Conservation (phyloP, 1,284 basidiomycete genomes). For the Porogramme epimiltina region DNA sequence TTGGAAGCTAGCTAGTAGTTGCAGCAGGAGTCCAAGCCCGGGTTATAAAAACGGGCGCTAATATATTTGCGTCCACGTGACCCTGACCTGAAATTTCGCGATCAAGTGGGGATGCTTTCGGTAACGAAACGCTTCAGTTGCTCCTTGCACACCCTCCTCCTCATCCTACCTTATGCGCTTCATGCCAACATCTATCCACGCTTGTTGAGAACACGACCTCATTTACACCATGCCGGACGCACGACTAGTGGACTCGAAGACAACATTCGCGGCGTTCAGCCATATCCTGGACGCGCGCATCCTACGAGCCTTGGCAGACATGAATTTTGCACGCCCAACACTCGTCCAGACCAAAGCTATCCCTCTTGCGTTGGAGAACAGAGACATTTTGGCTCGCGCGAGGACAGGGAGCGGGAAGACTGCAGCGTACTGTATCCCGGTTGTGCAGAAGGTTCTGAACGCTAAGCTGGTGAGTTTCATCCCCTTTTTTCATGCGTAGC, state of each 20-base stretch:
- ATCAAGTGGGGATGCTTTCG: too few species aligned
- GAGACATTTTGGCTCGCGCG: constrained; percentile 92
- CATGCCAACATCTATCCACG: not conserved
- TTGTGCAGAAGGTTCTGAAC: constrained; percentile 87
- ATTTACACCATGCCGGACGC: constrained; percentile 37
- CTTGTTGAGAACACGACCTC: not conserved
- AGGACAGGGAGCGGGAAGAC: constrained; percentile 98
- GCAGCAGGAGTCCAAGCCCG: too few species aligned
- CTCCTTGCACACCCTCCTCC: not conserved
- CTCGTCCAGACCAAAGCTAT: constrained; percentile 82
- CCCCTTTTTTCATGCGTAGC: too few species aligned
- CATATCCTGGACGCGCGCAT: constrained; percentile 78
- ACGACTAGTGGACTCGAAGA: constrained; percentile 50
- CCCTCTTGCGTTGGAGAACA: constrained; percentile 85
- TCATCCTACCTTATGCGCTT: not conserved
- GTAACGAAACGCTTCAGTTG: too few species aligned
- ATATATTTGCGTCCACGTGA: too few species aligned
- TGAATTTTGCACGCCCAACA: constrained; percentile 83
- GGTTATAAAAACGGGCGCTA: too few species aligned
- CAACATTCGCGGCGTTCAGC: constrained; percentile 68
- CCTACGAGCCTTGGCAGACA: constrained; percentile 78
- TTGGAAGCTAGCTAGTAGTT: too few species aligned
- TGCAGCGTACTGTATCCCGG: constrained; percentile 91
- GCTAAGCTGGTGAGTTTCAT: constrained; percentile 71
- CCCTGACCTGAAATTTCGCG: too few species aligned